Percentiles rank a stretch among this genome's conserved stretches.
Evolutionary conservation across 108 stramenopile species (phyloP).

Genomic region (Pseudonitzschia delicatissima): DNA sequence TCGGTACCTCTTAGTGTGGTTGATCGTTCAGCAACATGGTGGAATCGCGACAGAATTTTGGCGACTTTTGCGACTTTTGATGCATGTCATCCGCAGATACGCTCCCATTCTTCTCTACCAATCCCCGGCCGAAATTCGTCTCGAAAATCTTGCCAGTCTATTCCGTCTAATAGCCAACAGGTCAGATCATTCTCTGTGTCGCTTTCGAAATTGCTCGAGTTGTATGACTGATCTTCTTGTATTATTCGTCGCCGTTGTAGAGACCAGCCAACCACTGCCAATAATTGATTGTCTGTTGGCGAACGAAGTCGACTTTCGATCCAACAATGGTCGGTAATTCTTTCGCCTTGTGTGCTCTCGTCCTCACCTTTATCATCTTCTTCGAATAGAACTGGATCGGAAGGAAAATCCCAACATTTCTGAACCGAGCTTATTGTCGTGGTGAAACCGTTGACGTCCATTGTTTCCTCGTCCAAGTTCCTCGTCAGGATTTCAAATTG

Average conservation of each 20-base stretch:
- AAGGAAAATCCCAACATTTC: conserved; percentile 40
- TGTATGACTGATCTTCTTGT: not conserved
- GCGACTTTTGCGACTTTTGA: not conserved
- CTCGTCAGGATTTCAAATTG: conserved; percentile 66
- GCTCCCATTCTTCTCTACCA: conserved; percentile 77
- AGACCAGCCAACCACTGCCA: conserved; percentile 64
- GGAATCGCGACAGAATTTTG: no score
- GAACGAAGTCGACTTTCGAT: conserved; percentile 65
- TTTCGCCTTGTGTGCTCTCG: not conserved
- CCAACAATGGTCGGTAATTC: conserved; percentile 25
- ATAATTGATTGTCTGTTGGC: conserved; percentile 31
- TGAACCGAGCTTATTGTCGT: not conserved
- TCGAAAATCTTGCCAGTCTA: conserved; percentile 87
- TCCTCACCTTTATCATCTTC: conserved; percentile 39
- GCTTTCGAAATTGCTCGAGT: not conserved
- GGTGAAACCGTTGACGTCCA: conserved; percentile 16
- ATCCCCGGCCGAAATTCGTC: conserved; percentile 70
- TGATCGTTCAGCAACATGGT: no score
- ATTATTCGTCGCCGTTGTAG: conserved; percentile 42
- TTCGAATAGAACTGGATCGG: conserved; percentile 57
- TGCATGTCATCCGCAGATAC: conserved; percentile 56
- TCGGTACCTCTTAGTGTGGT: no score
- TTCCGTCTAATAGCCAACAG: conserved; percentile 57
- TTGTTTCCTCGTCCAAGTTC: conserved; percentile 3
- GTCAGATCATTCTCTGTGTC: not conserved